A percentile compares a stretch with the other conserved stretches of the same genome.
phyloP scores from a whole-genome alignment of 2,329 filamentous ascomycete genomes.

The Alternaria sp. region DNA sequence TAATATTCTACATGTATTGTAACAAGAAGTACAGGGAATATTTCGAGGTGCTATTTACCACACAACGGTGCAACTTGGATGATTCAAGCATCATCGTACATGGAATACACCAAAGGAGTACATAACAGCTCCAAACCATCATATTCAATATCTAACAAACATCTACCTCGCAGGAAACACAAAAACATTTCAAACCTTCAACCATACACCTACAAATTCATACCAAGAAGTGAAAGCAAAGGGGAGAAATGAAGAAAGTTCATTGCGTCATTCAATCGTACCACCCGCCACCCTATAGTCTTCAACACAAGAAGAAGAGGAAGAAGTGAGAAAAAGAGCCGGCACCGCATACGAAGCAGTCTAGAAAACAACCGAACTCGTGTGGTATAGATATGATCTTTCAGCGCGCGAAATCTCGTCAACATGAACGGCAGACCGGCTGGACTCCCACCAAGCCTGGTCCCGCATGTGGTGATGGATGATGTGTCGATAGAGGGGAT shows the following conservation, averaged over 20 bases:
- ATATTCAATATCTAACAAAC: neutral
- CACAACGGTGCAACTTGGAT: no score
- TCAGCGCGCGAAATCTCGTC: neutral
- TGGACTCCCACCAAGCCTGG: neutral
- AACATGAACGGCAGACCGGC: neutral
- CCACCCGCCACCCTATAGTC: conserved; percentile 4
- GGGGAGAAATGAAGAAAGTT: neutral
- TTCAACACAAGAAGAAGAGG: neutral
- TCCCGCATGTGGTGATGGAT: neutral
- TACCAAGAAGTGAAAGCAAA: neutral
- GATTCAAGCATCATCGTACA: neutral
- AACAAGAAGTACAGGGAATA: no score
- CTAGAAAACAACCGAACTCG: neutral
- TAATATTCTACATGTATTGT: no score
- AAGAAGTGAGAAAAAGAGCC: conserved; percentile 2
- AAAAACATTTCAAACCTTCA: neutral
- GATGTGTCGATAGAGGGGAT: neutral
- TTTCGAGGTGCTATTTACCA: no score
- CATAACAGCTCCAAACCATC: neutral
- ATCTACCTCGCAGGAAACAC: neutral
- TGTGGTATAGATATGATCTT: conserved; percentile 4
- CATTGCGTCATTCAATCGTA: conserved; percentile 18
- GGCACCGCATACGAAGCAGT: conserved; percentile 1
- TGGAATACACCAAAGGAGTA: neutral
- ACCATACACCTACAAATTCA: neutral